These are phyloP conservation scores for Kingdonia uniflora DNA, from an alignment of 164 flowering plant genomes.

Conservation along the genomic window DNA sequence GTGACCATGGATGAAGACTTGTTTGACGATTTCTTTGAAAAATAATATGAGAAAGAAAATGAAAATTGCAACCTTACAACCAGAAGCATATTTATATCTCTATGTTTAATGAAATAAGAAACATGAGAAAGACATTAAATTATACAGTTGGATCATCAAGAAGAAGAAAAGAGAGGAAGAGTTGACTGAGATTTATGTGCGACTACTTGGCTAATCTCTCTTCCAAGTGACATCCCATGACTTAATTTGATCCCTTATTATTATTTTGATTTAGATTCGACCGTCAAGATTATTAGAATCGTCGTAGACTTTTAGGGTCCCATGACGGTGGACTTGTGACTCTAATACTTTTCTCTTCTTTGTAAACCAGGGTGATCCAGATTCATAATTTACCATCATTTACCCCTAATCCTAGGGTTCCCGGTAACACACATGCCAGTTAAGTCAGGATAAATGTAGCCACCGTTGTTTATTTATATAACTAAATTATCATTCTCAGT, in stretches of 20 bases:
- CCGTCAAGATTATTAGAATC: conserved; percentile 8
- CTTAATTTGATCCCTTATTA: conserved; percentile 1
- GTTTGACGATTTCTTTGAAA: not conserved
- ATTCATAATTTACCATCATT: too few species aligned
- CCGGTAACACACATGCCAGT: too few species aligned
- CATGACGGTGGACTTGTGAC: conserved; percentile 3
- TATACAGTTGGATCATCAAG: too few species aligned
- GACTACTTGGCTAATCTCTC: not conserved
- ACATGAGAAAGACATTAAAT: too few species aligned
- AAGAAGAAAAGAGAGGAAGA: too few species aligned
- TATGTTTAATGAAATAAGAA: not conserved
- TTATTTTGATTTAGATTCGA: not conserved
- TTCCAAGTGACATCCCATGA: conserved; percentile 1
- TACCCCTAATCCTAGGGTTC: too few species aligned
- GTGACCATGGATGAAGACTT: conserved; percentile 3
- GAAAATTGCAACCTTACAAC: not conserved
- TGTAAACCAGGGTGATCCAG: too few species aligned
- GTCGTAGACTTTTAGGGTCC: conserved; percentile 2
- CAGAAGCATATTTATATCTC: not conserved
- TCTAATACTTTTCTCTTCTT: too few species aligned
- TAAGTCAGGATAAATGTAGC: too few species aligned
- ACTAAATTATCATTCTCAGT: too few species aligned
- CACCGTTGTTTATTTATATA: too few species aligned
- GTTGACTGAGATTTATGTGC: conserved; percentile 7
- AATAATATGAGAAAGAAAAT: not conserved